Evolutionary conservation across 2,329 filamentous ascomycete species (phyloP).

Genomic region (Cladophialophora immunda): DNA sequence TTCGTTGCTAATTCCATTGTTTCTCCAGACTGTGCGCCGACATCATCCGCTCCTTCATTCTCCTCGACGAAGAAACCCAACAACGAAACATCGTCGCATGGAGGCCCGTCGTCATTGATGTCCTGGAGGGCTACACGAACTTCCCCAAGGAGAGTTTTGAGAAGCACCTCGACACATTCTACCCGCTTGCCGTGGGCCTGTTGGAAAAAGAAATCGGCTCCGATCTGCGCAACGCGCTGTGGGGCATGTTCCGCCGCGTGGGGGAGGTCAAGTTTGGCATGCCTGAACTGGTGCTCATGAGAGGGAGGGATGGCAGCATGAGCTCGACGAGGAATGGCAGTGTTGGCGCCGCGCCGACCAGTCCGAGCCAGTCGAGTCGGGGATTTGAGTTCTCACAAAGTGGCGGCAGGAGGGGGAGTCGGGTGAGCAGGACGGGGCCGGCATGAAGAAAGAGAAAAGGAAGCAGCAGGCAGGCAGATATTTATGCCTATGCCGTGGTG

Average conservation of each 20-base stretch:
- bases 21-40: slow-evolving; percentile 78
- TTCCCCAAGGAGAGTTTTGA: slow-evolving; percentile 84
- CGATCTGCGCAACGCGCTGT: slow-evolving; percentile 80
- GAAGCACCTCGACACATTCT: slow-evolving; percentile 82
- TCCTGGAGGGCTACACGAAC: slow-evolving; percentile 87
- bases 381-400: slow-evolving; percentile 20
- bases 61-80: slow-evolving; percentile 93
- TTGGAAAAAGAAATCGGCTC: slow-evolving; percentile 80
- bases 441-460: background rate
- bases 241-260: slow-evolving; percentile 79
- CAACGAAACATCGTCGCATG: slow-evolving; percentile 97
- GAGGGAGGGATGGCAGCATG: slow-evolving; percentile 37
- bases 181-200: slow-evolving; percentile 83
- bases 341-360: slow-evolving; percentile 32
- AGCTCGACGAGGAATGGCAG: slow-evolving; percentile 34
- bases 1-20: slow-evolving; percentile 5
- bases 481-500: background rate
- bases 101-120: slow-evolving; percentile 96
- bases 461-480: background rate
- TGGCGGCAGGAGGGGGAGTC: slow-evolving; percentile 29
- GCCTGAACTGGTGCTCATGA: slow-evolving; percentile 41
- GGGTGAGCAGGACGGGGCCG: slow-evolving; percentile 20
- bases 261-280: slow-evolving; percentile 75
- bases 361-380: slow-evolving; percentile 22
- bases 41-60: slow-evolving; percentile 85